phyloP scores from a whole-genome alignment of 805 yeast genomes.

The Starmerella riodocensis region DNA sequence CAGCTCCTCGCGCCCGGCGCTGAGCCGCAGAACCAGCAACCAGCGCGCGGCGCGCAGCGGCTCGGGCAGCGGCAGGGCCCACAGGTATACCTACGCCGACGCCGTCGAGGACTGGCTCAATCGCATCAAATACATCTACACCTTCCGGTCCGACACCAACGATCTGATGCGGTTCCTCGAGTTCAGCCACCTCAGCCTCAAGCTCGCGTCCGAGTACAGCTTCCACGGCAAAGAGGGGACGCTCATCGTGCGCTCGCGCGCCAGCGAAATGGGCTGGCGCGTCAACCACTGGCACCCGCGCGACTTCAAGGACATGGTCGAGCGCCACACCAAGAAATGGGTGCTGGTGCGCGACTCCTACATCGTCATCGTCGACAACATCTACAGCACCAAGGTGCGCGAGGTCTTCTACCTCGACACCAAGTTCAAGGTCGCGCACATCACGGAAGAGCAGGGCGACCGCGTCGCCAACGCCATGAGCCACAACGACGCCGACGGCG shows the following conservation, averaged over 20 bases:
- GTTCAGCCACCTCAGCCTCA: constrained; percentile 72
- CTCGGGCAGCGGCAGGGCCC: no score
- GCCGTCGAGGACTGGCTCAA: constrained; percentile 55
- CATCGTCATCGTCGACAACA: constrained; percentile 71
- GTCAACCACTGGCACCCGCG: constrained; percentile 74
- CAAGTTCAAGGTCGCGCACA: constrained; percentile 40
- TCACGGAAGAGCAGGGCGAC: constrained; percentile 17
- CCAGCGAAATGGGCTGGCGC: constrained; percentile 88
- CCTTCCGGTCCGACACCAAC: constrained; percentile 70
- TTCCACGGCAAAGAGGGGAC: constrained; percentile 84
- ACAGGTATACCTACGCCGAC: constrained; percentile 11
- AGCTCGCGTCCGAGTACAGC: constrained; percentile 68
- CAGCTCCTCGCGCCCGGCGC: not conserved
- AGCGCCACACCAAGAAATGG: constrained; percentile 88
- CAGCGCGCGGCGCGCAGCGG: not conserved
- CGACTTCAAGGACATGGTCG: constrained; percentile 76
- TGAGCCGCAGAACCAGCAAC: not conserved
- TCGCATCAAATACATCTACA: constrained; percentile 42
- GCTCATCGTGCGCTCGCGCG: constrained; percentile 64
- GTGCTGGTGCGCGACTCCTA: constrained; percentile 73
- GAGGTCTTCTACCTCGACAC: constrained; percentile 87
- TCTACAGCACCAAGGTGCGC: constrained; percentile 72
- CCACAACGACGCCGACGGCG: not conserved
- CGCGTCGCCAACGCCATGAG: constrained; percentile 3
- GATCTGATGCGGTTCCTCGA: constrained; percentile 77